Conservation (phyloP, 495 filamentous ascomycete genomes). For the Penicillium maclennaniae region DNA sequence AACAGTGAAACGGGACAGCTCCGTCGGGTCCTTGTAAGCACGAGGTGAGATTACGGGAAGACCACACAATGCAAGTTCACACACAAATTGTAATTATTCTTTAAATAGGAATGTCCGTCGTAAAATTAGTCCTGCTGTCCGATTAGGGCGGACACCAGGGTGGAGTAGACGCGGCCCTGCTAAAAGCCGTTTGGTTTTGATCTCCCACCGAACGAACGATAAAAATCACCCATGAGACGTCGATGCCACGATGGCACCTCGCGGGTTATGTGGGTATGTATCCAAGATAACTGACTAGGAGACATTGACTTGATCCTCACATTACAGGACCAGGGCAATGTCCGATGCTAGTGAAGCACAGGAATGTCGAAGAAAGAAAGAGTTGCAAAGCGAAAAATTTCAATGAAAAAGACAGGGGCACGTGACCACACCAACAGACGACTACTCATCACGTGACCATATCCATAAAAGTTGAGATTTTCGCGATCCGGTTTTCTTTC, state of each 20-base stretch:
- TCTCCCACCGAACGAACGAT: slow-evolving; percentile 54
- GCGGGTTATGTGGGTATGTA: slow-evolving; percentile 40
- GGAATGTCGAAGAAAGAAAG: background rate
- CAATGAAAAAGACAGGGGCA: background rate
- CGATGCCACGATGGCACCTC: slow-evolving; percentile 40
- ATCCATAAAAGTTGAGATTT: background rate
- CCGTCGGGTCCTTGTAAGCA: background rate
- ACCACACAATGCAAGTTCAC: background rate
- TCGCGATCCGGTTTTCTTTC: slow-evolving; percentile 7
- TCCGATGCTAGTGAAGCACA: background rate
- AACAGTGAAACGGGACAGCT: no score
- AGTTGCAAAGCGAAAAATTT: background rate
- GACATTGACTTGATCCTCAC: slow-evolving; percentile 8
- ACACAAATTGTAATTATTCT: background rate
- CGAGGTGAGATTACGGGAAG: background rate
- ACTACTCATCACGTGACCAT: slow-evolving; percentile 18
- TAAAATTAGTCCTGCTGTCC: slow-evolving; percentile 50
- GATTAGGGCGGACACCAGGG: slow-evolving; percentile 44
- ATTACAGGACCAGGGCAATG: slow-evolving; percentile 12
- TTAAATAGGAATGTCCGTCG: slow-evolving; percentile 40
- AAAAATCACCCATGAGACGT: slow-evolving; percentile 40
- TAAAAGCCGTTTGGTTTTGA: slow-evolving; percentile 54
- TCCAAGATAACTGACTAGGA: background rate
- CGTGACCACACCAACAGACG: slow-evolving; percentile 5
- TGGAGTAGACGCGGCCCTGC: slow-evolving; percentile 55